These are phyloP conservation scores for Macrolepiota dolichaula DNA, from an alignment of 768 basidiomycete genomes.

Conservation along the genomic window DNA sequence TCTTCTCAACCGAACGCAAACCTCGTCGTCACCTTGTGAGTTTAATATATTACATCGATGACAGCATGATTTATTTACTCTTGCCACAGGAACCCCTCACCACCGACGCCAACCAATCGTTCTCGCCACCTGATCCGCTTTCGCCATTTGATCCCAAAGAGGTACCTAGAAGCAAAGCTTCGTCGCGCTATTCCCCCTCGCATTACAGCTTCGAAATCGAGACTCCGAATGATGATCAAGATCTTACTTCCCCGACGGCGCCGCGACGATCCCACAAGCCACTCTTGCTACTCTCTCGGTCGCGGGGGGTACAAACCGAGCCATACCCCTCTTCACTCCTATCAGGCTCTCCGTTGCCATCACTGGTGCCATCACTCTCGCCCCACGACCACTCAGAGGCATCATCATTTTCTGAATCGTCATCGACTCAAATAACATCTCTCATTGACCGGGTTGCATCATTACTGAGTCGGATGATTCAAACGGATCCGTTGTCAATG, in stretches of 20 bases:
- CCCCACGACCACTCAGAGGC: slow-evolving; percentile 70
- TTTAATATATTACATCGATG: neutral
- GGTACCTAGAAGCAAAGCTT: slow-evolving; percentile 23
- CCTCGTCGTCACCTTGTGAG: slow-evolving; percentile 7
- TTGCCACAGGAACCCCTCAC: slow-evolving; percentile 35
- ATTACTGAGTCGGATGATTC: slow-evolving; percentile 53
- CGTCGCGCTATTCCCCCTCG: slow-evolving; percentile 28
- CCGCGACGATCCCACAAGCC: slow-evolving; percentile 37
- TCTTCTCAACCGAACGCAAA: slow-evolving; percentile 9
- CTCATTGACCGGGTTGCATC: slow-evolving; percentile 62
- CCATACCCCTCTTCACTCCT: slow-evolving; percentile 24
- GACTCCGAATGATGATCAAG: slow-evolving; percentile 29
- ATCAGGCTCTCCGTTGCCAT: slow-evolving; percentile 29
- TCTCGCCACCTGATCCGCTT: slow-evolving; percentile 36
- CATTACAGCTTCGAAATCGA: slow-evolving; percentile 45
- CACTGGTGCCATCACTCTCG: slow-evolving; percentile 36
- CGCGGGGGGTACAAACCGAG: slow-evolving; percentile 72
- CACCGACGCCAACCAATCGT: slow-evolving; percentile 41
- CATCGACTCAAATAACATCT: slow-evolving; percentile 51
- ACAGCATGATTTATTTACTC: neutral
- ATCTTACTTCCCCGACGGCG: slow-evolving; percentile 26
- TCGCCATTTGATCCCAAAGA: slow-evolving; percentile 30
- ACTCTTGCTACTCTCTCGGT: slow-evolving; percentile 54
- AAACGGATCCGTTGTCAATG: slow-evolving; percentile 84
- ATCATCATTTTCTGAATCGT: slow-evolving; percentile 58